Base-by-base conservation (phyloP, 2,329 filamentous ascomycete species). In the Curvularia sp. region DNA sequence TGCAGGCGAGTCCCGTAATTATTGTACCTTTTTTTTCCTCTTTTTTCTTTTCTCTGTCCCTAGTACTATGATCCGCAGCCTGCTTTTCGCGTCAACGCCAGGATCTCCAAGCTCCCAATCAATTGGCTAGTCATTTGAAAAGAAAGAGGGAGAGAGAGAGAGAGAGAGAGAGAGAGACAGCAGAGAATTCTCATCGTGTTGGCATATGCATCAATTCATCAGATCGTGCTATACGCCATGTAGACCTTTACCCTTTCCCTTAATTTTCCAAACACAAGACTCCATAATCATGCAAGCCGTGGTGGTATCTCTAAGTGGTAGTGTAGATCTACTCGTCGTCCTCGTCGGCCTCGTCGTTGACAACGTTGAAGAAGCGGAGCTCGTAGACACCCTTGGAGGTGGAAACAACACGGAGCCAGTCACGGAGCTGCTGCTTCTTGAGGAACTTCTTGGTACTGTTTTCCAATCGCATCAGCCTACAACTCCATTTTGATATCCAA, bases 321-420 rank as follows among this genome's bases (percentile, higher is more conserved):
- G 30, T 45, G 42, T 49, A 55, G 53, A 62, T 88, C 87, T 97
- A 99, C 83, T 99, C 95, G 79, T 99, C 95, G 80, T 99, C 95
- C 79, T 99, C 95, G 73, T 98, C 95, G 74, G 87, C 93, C 81
- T 93, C 94, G 81, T 99, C 95, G 83, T 96, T 95, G 78, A 97
- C 94, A 79, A 99, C 93, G 87, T 99, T 99, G 93, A 96, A 99
- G 93, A 99, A 99, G 87, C 96, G 93, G 83, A 99, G 90, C 87
- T 97, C 93, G 87, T 99, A 99, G 71, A 97, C 93, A 80, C 95
- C 94, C 86, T 94, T 94, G 81, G 91, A 93, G 80, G 94, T 98
- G 74, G 93, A 96, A 79, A 99, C 95, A 76, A 99, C 94, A 78
- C 95, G 93, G 79, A 99, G 91, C 95, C 95, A 99, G 87, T 99